Evolutionary conservation across 805 yeast genomes (phyloP).

Genomic region (Lachancea meyersii): DNA sequence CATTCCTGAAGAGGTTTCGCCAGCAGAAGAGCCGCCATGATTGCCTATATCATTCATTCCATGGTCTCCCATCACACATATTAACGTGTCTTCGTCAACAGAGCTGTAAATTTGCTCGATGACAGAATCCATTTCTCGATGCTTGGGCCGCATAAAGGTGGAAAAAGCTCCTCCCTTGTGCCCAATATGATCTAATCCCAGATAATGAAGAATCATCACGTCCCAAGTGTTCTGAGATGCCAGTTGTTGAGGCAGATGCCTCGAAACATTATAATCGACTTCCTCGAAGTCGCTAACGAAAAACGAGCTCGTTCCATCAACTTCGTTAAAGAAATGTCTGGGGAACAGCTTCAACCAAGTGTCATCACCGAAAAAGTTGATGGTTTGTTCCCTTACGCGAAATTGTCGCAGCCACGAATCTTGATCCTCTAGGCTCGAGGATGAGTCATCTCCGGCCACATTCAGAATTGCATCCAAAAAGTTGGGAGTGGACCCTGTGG

Average conservation of each 20-base stretch:
- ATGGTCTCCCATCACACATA: constrained; percentile 85
- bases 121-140: constrained; percentile 75
- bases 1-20: constrained; percentile 87
- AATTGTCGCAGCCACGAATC: constrained; percentile 88
- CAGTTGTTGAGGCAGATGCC: constrained; percentile 68
- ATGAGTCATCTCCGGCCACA: constrained; percentile 84
- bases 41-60: constrained; percentile 96
- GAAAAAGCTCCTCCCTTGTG: constrained; percentile 93
- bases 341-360: constrained; percentile 95
- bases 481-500: constrained; percentile 92
- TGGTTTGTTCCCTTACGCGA: constrained; percentile 27
- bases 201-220: constrained; percentile 76
- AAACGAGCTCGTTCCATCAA: constrained; percentile 88
- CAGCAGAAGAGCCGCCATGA: constrained; percentile 91
- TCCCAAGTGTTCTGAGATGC: constrained; percentile 56
- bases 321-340: constrained; percentile 45
- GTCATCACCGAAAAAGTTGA: constrained; percentile 94
- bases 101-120: constrained; percentile 46
- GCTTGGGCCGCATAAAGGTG: constrained; percentile 73
- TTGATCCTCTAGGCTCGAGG: constrained; percentile 56
- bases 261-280: constrained; percentile 87
- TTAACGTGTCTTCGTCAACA: constrained; percentile 47
- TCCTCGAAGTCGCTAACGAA: constrained; percentile 93
- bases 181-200: constrained; percentile 96
- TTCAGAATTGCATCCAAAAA: constrained; percentile 91